phyloP scores from a whole-genome alignment of 1,139 yeast genomes.

The Yamadazyma triangularis region DNA sequence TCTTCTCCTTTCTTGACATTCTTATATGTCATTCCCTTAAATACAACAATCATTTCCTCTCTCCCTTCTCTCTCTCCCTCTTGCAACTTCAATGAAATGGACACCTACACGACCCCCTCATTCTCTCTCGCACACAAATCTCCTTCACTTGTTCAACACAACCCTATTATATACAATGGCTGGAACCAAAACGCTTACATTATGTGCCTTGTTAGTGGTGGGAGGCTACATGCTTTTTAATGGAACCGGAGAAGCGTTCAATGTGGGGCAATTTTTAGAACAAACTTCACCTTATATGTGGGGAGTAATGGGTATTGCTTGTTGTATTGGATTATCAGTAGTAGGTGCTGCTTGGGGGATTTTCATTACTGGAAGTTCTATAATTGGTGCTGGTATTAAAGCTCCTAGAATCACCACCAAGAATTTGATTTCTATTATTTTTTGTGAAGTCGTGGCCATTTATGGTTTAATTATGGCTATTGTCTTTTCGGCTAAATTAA shows the following conservation, averaged over 20 bases:
- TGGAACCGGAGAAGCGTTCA: conserved; percentile 86
- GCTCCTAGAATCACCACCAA: conserved; percentile 97
- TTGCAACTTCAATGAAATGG: too few relatives aligned
- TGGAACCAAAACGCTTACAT: conserved; percentile 14
- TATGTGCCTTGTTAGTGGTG: conserved; percentile 30
- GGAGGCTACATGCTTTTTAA: conserved; percentile 78
- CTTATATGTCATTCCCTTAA: too few relatives aligned
- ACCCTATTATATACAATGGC: conserved; percentile 1
- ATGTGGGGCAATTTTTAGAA: conserved; percentile 82
- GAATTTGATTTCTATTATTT: conserved; percentile 92
- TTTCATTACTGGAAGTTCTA: conserved; percentile 90
- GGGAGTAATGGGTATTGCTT: conserved; percentile 90
- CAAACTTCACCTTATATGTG: conserved; percentile 94
- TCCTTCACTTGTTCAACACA: too few relatives aligned
- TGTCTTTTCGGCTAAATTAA: conserved; percentile 87
- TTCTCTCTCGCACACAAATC: too few relatives aligned
- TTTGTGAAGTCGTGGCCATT: conserved; percentile 99
- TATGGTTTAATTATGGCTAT: conserved; percentile 98
- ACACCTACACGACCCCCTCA: too few relatives aligned
- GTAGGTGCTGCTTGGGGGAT: conserved; percentile 99
- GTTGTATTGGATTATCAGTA: conserved; percentile 91
- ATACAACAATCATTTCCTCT: too few relatives aligned
- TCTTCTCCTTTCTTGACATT: too few relatives aligned
- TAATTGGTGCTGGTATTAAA: conserved; percentile 96
- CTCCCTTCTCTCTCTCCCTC: neutral